phyloP scores from a whole-genome alignment of 75 land plant species.

The Pinus taeda region DNA sequence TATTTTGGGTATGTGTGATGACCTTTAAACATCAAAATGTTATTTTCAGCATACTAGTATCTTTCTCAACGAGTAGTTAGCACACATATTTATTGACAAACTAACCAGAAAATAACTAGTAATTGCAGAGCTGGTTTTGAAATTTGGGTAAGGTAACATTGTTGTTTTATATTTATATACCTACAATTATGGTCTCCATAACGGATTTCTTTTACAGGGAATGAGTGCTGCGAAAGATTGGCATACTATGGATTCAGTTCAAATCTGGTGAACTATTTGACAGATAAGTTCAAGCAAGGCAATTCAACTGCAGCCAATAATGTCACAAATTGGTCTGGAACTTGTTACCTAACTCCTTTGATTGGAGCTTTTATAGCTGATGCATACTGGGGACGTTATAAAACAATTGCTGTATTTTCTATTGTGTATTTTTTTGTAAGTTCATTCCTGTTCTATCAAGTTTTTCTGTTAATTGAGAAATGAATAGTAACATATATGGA shows the following conservation, averaged over 20 bases:
- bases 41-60: no score
- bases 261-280: slow-evolving; percentile 68
- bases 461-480: no score
- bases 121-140: no score
- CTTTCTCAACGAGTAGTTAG: no score
- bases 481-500: no score
- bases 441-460: background rate
- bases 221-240: slow-evolving; percentile 36
- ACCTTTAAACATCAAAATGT: no score
- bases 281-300: slow-evolving; percentile 55
- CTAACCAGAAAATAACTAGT: no score
- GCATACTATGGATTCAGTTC: slow-evolving; percentile 42
- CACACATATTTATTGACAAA: no score
- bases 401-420: slow-evolving; percentile 79
- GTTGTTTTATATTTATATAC: no score
- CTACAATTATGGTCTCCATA: no score
- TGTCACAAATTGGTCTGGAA: slow-evolving; percentile 88
- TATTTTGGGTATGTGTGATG: slow-evolving; percentile 56
- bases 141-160: no score
- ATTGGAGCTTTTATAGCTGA: slow-evolving; percentile 92
- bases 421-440: slow-evolving; percentile 76
- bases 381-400: slow-evolving; percentile 90
- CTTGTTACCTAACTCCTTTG: slow-evolving; percentile 83
- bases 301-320: slow-evolving; percentile 80
- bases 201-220: background rate